phyloP scores from a whole-genome alignment of 208 protist genomes.

The Vickermania spadyakhi region DNA sequence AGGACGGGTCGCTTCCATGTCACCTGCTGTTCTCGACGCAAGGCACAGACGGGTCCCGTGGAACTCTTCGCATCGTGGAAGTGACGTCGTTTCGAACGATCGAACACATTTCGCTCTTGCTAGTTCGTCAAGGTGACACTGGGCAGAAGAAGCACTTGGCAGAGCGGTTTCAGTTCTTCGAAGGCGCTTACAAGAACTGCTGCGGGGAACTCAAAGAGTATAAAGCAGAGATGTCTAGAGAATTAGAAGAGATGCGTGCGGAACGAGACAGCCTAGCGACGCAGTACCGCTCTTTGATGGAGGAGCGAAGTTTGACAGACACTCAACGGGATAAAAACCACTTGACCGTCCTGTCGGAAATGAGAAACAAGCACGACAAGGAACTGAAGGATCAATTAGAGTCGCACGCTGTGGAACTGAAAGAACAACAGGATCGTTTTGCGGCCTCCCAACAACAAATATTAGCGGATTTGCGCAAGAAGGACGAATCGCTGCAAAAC shows the following conservation, averaged over 20 bases:
- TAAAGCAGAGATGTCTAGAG: constrained; percentile 6
- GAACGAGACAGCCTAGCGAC: constrained; percentile 13
- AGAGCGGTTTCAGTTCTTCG: constrained; percentile 70
- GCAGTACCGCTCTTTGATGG: constrained; percentile 6
- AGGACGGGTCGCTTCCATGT: constrained; percentile 33
- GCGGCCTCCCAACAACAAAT: constrained; percentile 12
- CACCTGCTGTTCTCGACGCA: constrained; percentile 22
- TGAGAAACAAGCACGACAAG: constrained; percentile 18
- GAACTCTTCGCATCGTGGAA: constrained; percentile 65
- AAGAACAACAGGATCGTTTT: background rate
- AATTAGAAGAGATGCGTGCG: constrained; percentile 23
- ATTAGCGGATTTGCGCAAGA: constrained; percentile 11
- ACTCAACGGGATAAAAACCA: constrained; percentile 17
- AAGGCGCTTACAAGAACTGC: constrained; percentile 16
- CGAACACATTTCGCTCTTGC: constrained; percentile 70
- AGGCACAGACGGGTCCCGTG: constrained; percentile 10
- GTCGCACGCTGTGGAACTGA: constrained; percentile 1
- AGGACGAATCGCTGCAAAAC: constrained; percentile 16
- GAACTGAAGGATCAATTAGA: constrained; percentile 13
- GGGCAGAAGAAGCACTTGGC: constrained; percentile 81
- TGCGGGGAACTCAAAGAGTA: constrained; percentile 14
- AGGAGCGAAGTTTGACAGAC: constrained; percentile 10
- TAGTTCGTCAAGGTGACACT: constrained; percentile 71
- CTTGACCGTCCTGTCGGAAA: constrained; percentile 6
- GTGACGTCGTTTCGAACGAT: constrained; percentile 62